phyloP scores from a whole-genome alignment of 371 early-diverging fungal species.

The Mucor plumbeus region DNA sequence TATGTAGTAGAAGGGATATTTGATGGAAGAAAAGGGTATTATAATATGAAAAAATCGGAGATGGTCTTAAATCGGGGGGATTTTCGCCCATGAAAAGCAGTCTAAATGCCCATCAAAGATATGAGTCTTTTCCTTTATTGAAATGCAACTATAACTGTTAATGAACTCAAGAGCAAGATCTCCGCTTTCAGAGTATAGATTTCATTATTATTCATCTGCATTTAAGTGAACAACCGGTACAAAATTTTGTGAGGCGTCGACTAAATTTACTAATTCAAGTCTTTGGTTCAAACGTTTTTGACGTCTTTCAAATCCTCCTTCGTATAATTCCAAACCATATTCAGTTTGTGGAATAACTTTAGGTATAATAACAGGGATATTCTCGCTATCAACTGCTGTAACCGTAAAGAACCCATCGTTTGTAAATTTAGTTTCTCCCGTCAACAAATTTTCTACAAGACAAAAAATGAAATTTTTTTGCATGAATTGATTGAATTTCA shows the following conservation, averaged over 20 bases:
- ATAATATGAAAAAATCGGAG: constrained; percentile 11
- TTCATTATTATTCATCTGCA: background rate
- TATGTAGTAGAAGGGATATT: background rate
- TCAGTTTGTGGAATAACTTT: constrained; percentile 48
- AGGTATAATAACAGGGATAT: constrained; percentile 54
- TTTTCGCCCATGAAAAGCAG: constrained; percentile 19
- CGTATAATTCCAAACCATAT: constrained; percentile 43
- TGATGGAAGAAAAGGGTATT: constrained; percentile 5
- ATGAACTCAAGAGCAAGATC: background rate
- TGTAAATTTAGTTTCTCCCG: constrained; percentile 62
- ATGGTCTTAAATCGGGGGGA: constrained; percentile 18
- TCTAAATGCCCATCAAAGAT: constrained; percentile 12
- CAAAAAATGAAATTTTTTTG: background rate
- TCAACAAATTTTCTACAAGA: constrained; percentile 56
- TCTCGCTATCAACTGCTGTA: constrained; percentile 51
- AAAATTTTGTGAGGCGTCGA: constrained; percentile 19
- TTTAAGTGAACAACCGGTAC: background rate
- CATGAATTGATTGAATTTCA: background rate
- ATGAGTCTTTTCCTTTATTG: constrained; percentile 7
- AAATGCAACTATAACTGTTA: background rate
- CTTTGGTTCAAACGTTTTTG: constrained; percentile 48
- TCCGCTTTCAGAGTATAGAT: background rate
- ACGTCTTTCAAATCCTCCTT: constrained; percentile 52
- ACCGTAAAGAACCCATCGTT: constrained; percentile 70
- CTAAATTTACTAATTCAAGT: constrained; percentile 40